These are phyloP conservation scores for Pisolithus thermaeus DNA, from an alignment of 1,284 basidiomycete genomes.

Conservation along the genomic window DNA sequence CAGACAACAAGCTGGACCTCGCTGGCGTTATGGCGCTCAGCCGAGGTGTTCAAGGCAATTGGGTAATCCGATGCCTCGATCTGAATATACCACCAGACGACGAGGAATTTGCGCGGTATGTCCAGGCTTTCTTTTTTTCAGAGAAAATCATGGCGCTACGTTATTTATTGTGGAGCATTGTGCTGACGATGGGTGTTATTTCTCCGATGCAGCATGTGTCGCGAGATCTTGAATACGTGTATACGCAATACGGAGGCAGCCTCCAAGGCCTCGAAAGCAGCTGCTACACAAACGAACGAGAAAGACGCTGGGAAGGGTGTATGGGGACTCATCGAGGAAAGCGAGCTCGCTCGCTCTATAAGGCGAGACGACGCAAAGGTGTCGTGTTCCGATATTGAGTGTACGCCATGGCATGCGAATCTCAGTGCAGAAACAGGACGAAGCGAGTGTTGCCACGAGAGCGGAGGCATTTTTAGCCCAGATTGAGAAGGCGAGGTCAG, in stretches of 20 bases:
- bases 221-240: slow-evolving; percentile 77
- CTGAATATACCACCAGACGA: slow-evolving; percentile 88
- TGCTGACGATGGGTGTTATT: background rate
- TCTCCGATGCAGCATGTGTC: slow-evolving; percentile 49
- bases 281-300: slow-evolving; percentile 22
- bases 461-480: slow-evolving; percentile 43
- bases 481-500: slow-evolving; percentile 30
- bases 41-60: slow-evolving; percentile 79
- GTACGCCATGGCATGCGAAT: slow-evolving; percentile 1
- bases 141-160: background rate
- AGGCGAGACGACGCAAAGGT: slow-evolving; percentile 60
- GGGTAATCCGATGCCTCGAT: slow-evolving; percentile 87
- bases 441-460: slow-evolving; percentile 26
- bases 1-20: slow-evolving; percentile 76
- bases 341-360: slow-evolving; percentile 66
- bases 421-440: slow-evolving; percentile 5
- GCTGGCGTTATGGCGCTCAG: slow-evolving; percentile 91
- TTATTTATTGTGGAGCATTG: background rate
- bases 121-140: too few species aligned
- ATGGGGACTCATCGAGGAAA: slow-evolving; percentile 79
- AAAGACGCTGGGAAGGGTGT: slow-evolving; percentile 55
- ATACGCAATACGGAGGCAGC: slow-evolving; percentile 88
- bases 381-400: slow-evolving; percentile 4
- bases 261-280: slow-evolving; percentile 40
- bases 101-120: slow-evolving; percentile 76